Base-by-base conservation (phyloP, 805 yeast genomes). In the Metschnikowia cubensis region DNA sequence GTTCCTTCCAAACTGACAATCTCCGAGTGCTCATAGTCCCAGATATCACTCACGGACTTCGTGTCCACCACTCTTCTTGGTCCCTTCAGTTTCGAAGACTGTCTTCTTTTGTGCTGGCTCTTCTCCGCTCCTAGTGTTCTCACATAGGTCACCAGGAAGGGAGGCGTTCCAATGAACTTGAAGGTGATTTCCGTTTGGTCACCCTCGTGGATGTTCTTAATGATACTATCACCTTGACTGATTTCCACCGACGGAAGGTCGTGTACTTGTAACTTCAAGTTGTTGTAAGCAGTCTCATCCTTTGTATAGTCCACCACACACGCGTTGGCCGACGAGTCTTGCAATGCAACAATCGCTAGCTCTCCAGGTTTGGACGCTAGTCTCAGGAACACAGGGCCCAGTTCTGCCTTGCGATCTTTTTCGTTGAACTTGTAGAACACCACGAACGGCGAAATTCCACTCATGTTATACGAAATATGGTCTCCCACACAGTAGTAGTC, bases 141-240 rank as follows among this genome's bases (percentile, higher is more conserved):
- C 7, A 86, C 86, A 63, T 91, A 94, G 1, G 91, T 87, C 56
- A 94, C 76, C 37, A 84, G 73, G 71, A 92, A 94, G 11, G 99
- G 99, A 10, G 98, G 96, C 0, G 83, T 80, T 14, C 99, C 99
- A 33, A 80, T 79, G 60, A 94, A 87, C 18, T 82, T 78, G 69
- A 94, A 92, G 2, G 79, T 79, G 43, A 94, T 82, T 63, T 90
- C 96, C 1, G 95, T 91, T 61, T 87, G 88, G 57, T 94, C 99
- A 42, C 98, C 99, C 63, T 89, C 96, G 60, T 90, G 96, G 39
- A 94, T 87, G 65, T 89, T 92, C 61, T 84, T 91, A 49, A 84
- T 80, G 7, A 84, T 70, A 15, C 80, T 71, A 50, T 82, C 84
- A n/a, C 96, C 96, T 59, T 85, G 87, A 21, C 85, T 80, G 14